Evolutionary conservation across 1,284 basidiomycete genomes (phyloP), one percentile per base, ranked within the genome.

Genomic region (Leccinum pachyderme): DNA sequence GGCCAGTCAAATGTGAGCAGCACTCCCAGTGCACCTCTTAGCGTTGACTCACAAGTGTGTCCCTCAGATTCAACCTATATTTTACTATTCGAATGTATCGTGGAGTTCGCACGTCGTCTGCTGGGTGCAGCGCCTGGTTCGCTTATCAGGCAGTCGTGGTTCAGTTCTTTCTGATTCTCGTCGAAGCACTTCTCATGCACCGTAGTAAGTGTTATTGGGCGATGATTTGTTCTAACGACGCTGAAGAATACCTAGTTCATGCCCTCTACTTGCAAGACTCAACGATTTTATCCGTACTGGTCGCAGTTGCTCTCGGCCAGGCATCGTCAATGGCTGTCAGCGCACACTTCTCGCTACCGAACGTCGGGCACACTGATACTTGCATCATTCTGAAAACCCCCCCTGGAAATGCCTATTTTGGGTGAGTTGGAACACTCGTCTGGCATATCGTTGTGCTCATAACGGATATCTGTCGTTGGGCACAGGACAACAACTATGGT

Each of bases 281-380:
- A 5, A 31, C 29, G 18, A 46, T 57, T 27, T 22, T 67, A 13
- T 15, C 52, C 12, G 13, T 49, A 13, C 32, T 65, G 18, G 5
- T 52, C 28, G 1, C 46, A 13, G 37, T 67, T 18, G 54, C 25
- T 13, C 11, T 49, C 5, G 49, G 48, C 11, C 63, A 67, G 47
- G 4, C 52, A 8, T 54, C 22, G 11, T 67, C 63, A 9, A 65
- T 65, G 63, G 25, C 6, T 2, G 46, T 65, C 24, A 65, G 63
- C 33, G 59, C 55, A 0, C 37, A 28, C 9, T 24, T 65, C 5
- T 39, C 59, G 1, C 29, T 61, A 9, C 56, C 61, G 5, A 55
- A 53, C 27, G 43, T 50, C 13, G 8, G 46, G 9, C 47, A 63
- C 32, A 63, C 59, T 8, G 32, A 31, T 2, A 67, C 63, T 5